These are phyloP conservation scores for Begonia masoniana DNA, from an alignment of 306 rosid genomes.

Conservation along the genomic window DNA sequence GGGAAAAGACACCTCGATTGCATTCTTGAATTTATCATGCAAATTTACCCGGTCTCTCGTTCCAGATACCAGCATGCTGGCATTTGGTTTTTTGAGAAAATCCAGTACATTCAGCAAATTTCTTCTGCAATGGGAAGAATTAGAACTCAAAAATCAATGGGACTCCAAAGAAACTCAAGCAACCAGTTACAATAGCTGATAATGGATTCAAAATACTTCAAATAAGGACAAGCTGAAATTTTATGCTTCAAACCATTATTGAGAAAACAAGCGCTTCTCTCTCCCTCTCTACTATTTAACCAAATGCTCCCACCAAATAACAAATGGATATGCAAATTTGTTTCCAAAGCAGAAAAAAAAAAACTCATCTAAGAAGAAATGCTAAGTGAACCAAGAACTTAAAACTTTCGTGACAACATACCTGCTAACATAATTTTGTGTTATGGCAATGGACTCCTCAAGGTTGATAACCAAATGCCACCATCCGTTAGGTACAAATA, in stretches of 20 bases:
- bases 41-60: constrained; percentile 80
- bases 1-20: constrained; percentile 60
- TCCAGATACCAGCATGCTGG: constrained; percentile 71
- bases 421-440: constrained; percentile 95
- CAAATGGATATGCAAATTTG: too few relatives aligned
- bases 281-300: too few relatives aligned
- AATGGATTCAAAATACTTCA: too few relatives aligned
- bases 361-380: too few relatives aligned
- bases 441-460: constrained; percentile 87
- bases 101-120: constrained; percentile 77
- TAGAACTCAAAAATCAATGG: constrained; percentile 5
- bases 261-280: too few relatives aligned
- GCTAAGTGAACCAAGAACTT: too few relatives aligned
- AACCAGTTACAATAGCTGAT: too few relatives aligned
- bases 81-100: constrained; percentile 78
- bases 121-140: constrained; percentile 41
- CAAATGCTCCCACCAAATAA: too few relatives aligned
- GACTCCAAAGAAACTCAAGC: too few relatives aligned
- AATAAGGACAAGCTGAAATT: too few relatives aligned
- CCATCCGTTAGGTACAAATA: constrained; percentile 95
- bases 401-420: constrained; percentile 1
- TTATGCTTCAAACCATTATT: too few relatives aligned
- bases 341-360: too few relatives aligned
- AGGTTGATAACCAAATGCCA: constrained; percentile 97
- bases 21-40: constrained; percentile 61